Evolutionary conservation across 768 basidiomycete species (phyloP), one percentile per base, ranked within the genome.

Genomic region (Naganishia friedmannii): DNA sequence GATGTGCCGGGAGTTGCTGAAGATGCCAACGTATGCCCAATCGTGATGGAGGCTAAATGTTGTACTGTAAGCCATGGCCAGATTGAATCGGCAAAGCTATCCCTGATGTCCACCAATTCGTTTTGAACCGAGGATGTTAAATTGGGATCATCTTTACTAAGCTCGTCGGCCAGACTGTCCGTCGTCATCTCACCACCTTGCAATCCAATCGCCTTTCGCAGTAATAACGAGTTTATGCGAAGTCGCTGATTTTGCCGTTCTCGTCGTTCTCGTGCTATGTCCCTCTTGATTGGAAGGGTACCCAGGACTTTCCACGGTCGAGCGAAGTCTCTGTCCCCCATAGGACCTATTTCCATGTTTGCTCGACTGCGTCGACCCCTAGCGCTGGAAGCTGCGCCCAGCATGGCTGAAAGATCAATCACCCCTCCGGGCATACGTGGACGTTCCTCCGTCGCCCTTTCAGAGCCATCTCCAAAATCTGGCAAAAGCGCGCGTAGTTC

Each of bases 191-290:
- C 53, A 8, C 71, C 73, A 1, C 74, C 76, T 21, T 71, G 72
- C 34, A 70, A 54, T 8, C 65, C 57, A 0, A 77, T 65, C 8
- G 76, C 78, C 51, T 72, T 71, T 19, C 56, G 53, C 26, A 79
- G 32, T 19, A 78, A 63, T 17, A 78, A 69, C 3, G 74, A 60
- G 48, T 74, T 78, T 54, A 75, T 71, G 9, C 70, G 48, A 31
- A 71, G 53, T 17, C 79, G 70, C 6, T 55, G 55, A 0, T 29
- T 32, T 6, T 72, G 51, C 21, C 79, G 66, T 32, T 76, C 74
- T n/a, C 68, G 56, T 19, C 32, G 53, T 55, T 77, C 75, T 9
- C 46, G 51, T 2, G 9, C 23, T 1, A 37, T 19, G 26, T 70
- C 60, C 32, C 71, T 56, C 17, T 53, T 53, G 15, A 55, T 34